Conservation (phyloP, 176 grass and related monocot genomes). For the Microstegium vimineum region DNA sequence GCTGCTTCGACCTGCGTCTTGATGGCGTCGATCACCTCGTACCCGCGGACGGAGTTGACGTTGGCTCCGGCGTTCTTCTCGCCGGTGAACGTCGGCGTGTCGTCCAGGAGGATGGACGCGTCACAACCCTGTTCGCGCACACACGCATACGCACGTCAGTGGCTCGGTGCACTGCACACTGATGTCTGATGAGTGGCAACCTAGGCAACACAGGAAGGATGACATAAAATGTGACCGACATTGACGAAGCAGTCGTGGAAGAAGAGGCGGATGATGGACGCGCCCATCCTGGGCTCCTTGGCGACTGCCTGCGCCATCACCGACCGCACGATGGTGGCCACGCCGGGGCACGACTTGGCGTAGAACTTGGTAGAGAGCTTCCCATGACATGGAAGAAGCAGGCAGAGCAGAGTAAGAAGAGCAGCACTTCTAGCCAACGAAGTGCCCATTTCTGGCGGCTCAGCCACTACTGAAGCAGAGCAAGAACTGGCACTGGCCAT, state of each 20-base stretch:
- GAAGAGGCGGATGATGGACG: slow-evolving; percentile 69
- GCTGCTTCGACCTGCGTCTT: slow-evolving; percentile 44
- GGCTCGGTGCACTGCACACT: background rate
- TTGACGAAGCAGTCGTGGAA: slow-evolving; percentile 88
- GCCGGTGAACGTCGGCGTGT: slow-evolving; percentile 50
- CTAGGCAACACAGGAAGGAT: background rate
- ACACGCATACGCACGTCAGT: background rate
- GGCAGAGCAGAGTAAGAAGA: slow-evolving; percentile 21
- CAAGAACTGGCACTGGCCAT: background rate
- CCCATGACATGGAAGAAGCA: slow-evolving; percentile 28
- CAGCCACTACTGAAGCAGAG: background rate
- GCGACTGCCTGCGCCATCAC: slow-evolving; percentile 34
- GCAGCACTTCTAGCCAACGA: background rate
- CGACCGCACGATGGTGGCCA: slow-evolving; percentile 40
- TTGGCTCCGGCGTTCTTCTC: slow-evolving; percentile 64
- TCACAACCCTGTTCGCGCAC: slow-evolving; percentile 40
- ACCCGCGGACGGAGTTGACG: slow-evolving; percentile 65
- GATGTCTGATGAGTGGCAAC: background rate
- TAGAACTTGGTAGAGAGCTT: slow-evolving; percentile 59
- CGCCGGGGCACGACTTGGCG: slow-evolving; percentile 44
- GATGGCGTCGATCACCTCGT: slow-evolving; percentile 66
- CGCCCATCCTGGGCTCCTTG: slow-evolving; percentile 65
- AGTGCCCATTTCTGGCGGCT: slow-evolving; percentile 24
- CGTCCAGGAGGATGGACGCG: slow-evolving; percentile 68
- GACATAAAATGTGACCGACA: slow-evolving; percentile 20